A percentile compares a stretch with the other conserved stretches of the same genome.
Evolutionary conservation across 306 rosid genomes (phyloP).

Genomic region (Prunus kanzakura): DNA sequence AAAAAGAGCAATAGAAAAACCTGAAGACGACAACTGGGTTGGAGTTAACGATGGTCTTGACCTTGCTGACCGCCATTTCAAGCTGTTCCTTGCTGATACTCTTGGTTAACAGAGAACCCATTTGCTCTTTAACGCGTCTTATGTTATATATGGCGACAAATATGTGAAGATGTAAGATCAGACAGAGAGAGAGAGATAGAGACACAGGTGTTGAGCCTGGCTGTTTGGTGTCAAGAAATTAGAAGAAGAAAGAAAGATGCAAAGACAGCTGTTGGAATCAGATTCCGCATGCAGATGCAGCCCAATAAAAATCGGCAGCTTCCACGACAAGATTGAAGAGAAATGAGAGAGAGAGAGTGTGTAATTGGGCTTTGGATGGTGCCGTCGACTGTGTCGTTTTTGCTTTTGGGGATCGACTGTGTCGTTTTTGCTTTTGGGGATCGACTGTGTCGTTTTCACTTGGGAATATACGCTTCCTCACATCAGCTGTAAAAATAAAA

Average conservation of each 20-base stretch:
- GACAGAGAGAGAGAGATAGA: not conserved
- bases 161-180: not conserved
- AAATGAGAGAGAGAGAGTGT: not conserved
- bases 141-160: not conserved
- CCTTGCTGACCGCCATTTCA: conserved; percentile 41
- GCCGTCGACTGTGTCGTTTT: too few relatives aligned
- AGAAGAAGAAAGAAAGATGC: too few relatives aligned
- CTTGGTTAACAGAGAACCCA: conserved; percentile 41
- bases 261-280: conserved; percentile 11
- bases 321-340: not conserved
- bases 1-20: conserved; percentile 10
- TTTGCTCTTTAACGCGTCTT: not conserved
- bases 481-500: too few relatives aligned
- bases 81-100: conserved; percentile 27
- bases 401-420: too few relatives aligned
- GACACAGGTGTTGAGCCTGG: not conserved
- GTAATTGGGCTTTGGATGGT: not conserved
- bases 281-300: not conserved
- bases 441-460: too few relatives aligned
- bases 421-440: too few relatives aligned
- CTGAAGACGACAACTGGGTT: conserved; percentile 48
- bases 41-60: conserved; percentile 36
- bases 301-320: not conserved
- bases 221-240: not conserved
- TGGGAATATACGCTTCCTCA: too few relatives aligned